phyloP scores from a whole-genome alignment of 805 yeast species.

The Komagataella populi region DNA sequence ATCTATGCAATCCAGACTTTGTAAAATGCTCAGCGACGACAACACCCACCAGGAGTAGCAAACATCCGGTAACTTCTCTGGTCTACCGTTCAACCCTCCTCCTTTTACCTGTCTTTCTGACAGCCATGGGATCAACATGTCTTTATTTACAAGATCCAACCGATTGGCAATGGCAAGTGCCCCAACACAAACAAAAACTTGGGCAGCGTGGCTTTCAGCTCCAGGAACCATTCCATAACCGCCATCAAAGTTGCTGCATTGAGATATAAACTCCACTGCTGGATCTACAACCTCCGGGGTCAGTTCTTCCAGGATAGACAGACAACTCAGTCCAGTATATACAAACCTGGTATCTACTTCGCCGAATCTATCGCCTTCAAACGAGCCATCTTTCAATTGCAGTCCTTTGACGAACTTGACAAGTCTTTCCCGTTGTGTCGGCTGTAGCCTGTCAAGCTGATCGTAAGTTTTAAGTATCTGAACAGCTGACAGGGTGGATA shows the following conservation, averaged over 20 bases:
- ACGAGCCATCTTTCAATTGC: conserved; percentile 55
- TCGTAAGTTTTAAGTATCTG: conserved; percentile 66
- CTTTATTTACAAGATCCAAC: conserved; percentile 33
- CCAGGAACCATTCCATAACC: conserved; percentile 92
- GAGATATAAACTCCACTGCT: conserved; percentile 50
- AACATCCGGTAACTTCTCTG: conserved; percentile 93
- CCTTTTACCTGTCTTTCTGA: conserved; percentile 75
- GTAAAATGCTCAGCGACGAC: conserved; percentile 57
- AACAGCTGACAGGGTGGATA: conserved; percentile 75
- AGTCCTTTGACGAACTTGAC: conserved; percentile 25
- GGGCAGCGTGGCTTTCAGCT: conserved; percentile 92
- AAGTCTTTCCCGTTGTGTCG: conserved; percentile 14
- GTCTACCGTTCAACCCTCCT: conserved; percentile 95
- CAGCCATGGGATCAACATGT: conserved; percentile 68
- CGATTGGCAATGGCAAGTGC: conserved; percentile 56
- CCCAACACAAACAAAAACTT: conserved; percentile 76
- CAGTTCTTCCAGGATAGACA: conserved; percentile 56
- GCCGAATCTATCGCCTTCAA: conserved; percentile 84
- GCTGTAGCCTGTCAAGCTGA: conserved; percentile 24
- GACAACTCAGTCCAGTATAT: conserved; percentile 64
- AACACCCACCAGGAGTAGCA: conserved; percentile 98
- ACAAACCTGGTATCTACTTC: conserved; percentile 89
- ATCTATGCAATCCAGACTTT: conserved; percentile 67
- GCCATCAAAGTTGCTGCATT: conserved; percentile 87
- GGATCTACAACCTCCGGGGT: conserved; percentile 34